Conservation (phyloP, 352 stramenopile species). For the Pythium sukuiense region DNA sequence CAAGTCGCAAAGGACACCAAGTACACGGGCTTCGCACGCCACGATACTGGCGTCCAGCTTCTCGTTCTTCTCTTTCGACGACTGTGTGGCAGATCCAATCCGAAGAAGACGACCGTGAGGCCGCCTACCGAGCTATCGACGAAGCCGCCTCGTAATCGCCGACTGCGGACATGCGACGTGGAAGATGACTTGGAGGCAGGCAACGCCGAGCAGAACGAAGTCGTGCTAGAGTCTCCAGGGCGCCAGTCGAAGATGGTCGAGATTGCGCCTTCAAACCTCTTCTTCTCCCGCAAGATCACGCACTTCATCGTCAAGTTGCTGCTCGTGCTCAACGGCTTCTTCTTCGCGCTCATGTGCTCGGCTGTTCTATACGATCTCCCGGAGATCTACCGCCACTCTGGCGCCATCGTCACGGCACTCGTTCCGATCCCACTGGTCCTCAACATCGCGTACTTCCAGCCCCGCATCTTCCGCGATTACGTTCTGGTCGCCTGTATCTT, state of each 20-base stretch:
- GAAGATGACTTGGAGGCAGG: constrained; percentile 1
- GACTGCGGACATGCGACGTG: background rate
- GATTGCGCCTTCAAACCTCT: background rate
- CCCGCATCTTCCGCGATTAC: constrained; percentile 23
- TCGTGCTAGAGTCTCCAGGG: background rate
- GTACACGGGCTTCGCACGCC: constrained; percentile 12
- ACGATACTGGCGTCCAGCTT: constrained; percentile 19
- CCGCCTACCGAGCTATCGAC: background rate
- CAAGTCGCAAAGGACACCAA: constrained; percentile 14
- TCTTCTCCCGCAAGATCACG: constrained; percentile 23
- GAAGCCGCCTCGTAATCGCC: constrained; percentile 5
- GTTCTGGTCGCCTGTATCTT: constrained; percentile 21
- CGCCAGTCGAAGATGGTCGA: background rate
- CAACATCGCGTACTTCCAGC: constrained; percentile 26
- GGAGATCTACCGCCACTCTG: constrained; percentile 11
- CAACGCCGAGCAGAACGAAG: background rate
- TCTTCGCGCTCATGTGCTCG: constrained; percentile 26
- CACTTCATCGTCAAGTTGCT: constrained; percentile 20
- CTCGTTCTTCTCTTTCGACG: constrained; percentile 14
- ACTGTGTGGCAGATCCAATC: constrained; percentile 2
- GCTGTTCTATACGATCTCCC: constrained; percentile 22
- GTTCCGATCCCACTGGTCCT: constrained; percentile 21
- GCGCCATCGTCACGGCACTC: background rate
- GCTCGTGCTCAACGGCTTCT: constrained; percentile 28
- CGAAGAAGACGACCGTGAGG: background rate